Conservation (phyloP, 129 eudicot species). For the Flaveria trinervia region DNA sequence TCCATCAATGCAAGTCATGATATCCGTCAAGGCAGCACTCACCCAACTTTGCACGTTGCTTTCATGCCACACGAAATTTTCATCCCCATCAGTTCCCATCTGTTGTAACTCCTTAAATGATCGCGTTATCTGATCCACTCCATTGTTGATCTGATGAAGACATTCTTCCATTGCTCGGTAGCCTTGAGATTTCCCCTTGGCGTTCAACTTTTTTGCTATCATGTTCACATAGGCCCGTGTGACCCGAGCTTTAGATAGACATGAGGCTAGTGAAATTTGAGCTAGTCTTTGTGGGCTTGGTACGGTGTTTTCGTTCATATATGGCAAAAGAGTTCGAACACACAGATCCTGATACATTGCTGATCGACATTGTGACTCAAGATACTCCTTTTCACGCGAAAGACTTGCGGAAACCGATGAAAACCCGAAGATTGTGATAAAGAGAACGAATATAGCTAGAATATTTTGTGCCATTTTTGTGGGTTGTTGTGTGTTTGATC, state of each 20-base stretch:
- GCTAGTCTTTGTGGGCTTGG: constrained; percentile 56
- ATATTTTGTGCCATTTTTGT: constrained; percentile 36
- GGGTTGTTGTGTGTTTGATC: neutral
- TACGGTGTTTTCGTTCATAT: constrained; percentile 20
- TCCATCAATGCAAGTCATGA: constrained; percentile 52
- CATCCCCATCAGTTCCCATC: constrained; percentile 33
- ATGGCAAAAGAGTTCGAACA: constrained; percentile 35
- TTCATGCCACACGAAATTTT: constrained; percentile 24
- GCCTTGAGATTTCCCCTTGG: constrained; percentile 33
- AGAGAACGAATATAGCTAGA: constrained; percentile 24
- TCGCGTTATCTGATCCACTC: constrained; percentile 55
- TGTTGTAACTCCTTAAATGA: constrained; percentile 45
- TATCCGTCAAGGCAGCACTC: constrained; percentile 68
- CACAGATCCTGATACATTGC: constrained; percentile 57
- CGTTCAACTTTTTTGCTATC: constrained; percentile 30
- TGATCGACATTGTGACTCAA: constrained; percentile 46
- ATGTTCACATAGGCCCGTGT: constrained; percentile 40
- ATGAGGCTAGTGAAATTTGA: constrained; percentile 52
- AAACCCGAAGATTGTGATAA: constrained; percentile 40
- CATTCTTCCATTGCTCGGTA: constrained; percentile 50
- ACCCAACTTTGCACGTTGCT: constrained; percentile 52
- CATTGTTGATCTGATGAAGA: constrained; percentile 46
- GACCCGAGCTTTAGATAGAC: constrained; percentile 45
- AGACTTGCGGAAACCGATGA: constrained; percentile 27
- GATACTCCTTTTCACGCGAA: constrained; percentile 53